Base-by-base conservation (phyloP, 2,329 filamentous ascomycete species). In the Graphiopsis chlorocephala region DNA sequence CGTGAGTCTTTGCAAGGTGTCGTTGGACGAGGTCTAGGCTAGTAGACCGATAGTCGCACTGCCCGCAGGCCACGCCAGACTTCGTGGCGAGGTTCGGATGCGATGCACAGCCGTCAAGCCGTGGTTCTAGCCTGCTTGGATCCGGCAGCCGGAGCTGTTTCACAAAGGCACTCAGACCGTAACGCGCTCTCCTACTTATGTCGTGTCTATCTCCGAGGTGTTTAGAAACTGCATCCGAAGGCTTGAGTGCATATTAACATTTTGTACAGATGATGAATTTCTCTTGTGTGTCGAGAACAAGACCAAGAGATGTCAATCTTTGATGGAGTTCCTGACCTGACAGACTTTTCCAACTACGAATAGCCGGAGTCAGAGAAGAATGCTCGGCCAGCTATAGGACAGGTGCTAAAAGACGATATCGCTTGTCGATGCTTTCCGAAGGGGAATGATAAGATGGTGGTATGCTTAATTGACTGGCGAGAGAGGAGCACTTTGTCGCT, bases 401-500 rank as follows among this genome's bases (percentile, higher is more conserved):
- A 42, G 5, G 33, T 12, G 55, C 55, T 42, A 20, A 20, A 17
- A 23, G n/a, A 31, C 17, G n/a, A 57, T 4, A 42, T n/a, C 55
- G 31, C 55, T 38, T 42, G 15, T 57, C n/a, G 31, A 42, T 57
- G 20, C 55, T 57, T 6, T 57, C 42, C 55, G 33, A 57, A 57
- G n/a, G 55, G 55, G 23, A 31, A 57, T 57, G 10, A 20, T 42
- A 35, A 42, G 31, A 57, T n/a, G n/a, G n/a, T 57, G 33, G 23
- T 57, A 15, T 42, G 11, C 31, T 57, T 15, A 23, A 17, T 57
- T 42, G 33, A 57, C 55, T 57, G 33, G 55, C 55, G 33, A 33
- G 52, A 57, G 55, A 57, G 55, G 55, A 57, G 31, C 31, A 57
- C 55, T 57, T 57, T 38, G 55, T 42, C 55, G 23, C 55, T 57